Evolutionary conservation across 768 basidiomycete species (phyloP), one percentile per base, ranked within the genome.

Genomic region (Cyclocybe aegerita): DNA sequence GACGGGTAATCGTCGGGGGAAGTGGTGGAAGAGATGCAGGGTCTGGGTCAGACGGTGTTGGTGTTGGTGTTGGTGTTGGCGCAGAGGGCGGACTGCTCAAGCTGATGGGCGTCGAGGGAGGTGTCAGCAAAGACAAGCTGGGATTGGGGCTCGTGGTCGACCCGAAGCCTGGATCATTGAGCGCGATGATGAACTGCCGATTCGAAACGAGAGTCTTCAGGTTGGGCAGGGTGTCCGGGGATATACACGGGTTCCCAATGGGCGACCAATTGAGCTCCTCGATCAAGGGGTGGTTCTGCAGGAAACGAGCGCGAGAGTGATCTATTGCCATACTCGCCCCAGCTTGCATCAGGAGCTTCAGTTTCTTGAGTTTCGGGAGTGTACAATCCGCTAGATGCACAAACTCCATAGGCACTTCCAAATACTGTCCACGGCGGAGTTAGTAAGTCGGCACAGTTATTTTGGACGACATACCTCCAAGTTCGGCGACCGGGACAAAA

Each of bases 221-320:
- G 42, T 68, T 70, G 5, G 77, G 77, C 4, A 81, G 68, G 7
- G 58, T 51, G n/a, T 67, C 67, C 0, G 68, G 61, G 1, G 70
- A 57, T 9, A 77, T 51, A 11, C 54, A 47, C n/a, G 71, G 60
- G 14, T 60, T 62, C 17, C 66, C 66, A 1, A 74, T 60, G 2
- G 78, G 75, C n/a, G 64, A 68, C 77, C 78, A 81, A 29, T 60
- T 62, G 4, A 81, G 69, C 11, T 74, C 73, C 51, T 78, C 74
- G 38, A 81, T 66, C 1, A 66, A 66, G 3, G 76, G 70, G 53
- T 80, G 76, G n/a, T 65, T 67, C 47, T 72, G 63, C 9, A 81
- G 62, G 53, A 81, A 81, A 16, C 53, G 58, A 37, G 65, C 59
- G 9, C 70, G 66, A 39, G 71, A 67, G 10, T 65, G 56, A 48